Percentiles rank a stretch among this genome's conserved stretches.
phyloP scores from a whole-genome alignment of 2,329 filamentous ascomycete species.

The Colletotrichum sublineola region DNA sequence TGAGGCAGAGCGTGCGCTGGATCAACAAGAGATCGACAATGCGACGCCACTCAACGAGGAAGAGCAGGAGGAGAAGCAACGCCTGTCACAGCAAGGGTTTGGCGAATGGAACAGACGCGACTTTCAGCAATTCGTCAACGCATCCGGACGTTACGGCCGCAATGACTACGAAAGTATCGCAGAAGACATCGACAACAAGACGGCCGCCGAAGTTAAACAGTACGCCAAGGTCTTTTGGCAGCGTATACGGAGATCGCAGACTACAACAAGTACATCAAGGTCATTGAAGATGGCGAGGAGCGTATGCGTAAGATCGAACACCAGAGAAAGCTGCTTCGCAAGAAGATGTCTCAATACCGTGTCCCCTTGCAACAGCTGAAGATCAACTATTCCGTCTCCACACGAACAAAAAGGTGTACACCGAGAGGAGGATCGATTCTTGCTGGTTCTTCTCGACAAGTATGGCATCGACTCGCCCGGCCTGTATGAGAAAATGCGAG shows the following conservation, averaged over 20 bases:
- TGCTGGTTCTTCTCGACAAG: conserved; percentile 92
- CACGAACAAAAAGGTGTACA: conserved; percentile 99
- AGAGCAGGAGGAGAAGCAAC: conserved; percentile 88
- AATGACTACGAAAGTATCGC: conserved; percentile 88
- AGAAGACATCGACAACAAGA: conserved; percentile 92
- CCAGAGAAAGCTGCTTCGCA: conserved; percentile 91
- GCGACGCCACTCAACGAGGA: conserved; percentile 89
- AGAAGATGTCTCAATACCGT: conserved; percentile 97
- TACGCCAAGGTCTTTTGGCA: conserved; percentile 98
- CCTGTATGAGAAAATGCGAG: conserved; percentile 94
- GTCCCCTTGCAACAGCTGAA: conserved; percentile 97
- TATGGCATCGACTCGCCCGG: conserved; percentile 92
- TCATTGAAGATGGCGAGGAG: conserved; percentile 94
- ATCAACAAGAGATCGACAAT: conserved; percentile 94
- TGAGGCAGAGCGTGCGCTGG: conserved; percentile 86
- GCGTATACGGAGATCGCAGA: conserved; percentile 92
- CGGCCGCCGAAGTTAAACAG: conserved; percentile 83
- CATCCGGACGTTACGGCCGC: conserved; percentile 91
- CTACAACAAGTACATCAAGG: conserved; percentile 87
- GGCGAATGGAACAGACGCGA: conserved; percentile 96
- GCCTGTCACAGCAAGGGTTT: conserved; percentile 86
- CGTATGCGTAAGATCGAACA: conserved; percentile 89
- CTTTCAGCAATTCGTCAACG: conserved; percentile 98
- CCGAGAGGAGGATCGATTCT: conserved; percentile 95
- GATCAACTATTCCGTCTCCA: conserved; percentile 98